Evolutionary conservation across 331 rosid species (phyloP), one percentile per base, ranked within the genome.

Genomic region (Malus hybrid): DNA sequence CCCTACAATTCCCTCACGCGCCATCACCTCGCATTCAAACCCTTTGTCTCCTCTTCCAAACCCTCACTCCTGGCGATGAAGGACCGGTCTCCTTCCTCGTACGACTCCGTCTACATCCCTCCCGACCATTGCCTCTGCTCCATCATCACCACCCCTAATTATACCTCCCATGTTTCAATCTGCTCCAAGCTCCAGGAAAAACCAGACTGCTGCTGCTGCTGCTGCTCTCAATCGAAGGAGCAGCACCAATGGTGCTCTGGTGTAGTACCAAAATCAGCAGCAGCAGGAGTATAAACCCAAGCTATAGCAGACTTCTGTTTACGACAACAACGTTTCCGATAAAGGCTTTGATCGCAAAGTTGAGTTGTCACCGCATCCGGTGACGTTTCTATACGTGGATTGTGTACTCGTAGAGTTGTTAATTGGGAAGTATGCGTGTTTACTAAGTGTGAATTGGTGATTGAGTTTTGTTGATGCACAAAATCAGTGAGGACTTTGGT

Each of bases 71-170:
- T 76, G 84, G 34, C 73, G 69, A 90, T 94, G 97, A 90, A 94
- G 89, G 95, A 88, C 83, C 90, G 90, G 54, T 85, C 90, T 76
- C 97, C 86, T 46, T 80, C 96, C 52, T 86, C 94, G 50, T 70
- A 79, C 72, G 91, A 85, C 83, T 75, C 89, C 83, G 71, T 90
- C 42, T 93, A 93, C 80, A 83, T 93, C 39, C 97, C 98, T 73
- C 98, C 98, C 31, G 96, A 88, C 82, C 88, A 89, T 16, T 96
- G 96, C 27, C 83, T 86, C 5, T 96, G 90, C 85, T 86, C 97
- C 77, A 85, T 87, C 75, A 73, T 84, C 57, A 68, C 77, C 60
- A 22, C 84, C 71, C 73, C 79, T 8, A 83, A 67, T 66, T 32
- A 69, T 80, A 79, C 56, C 71, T 77, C 93, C 22, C 29, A 83